Evolutionary conservation across 73 alveolate species (phyloP), one percentile per base, ranked within the genome.

Genomic region (Paramecium tetraurelia): DNA sequence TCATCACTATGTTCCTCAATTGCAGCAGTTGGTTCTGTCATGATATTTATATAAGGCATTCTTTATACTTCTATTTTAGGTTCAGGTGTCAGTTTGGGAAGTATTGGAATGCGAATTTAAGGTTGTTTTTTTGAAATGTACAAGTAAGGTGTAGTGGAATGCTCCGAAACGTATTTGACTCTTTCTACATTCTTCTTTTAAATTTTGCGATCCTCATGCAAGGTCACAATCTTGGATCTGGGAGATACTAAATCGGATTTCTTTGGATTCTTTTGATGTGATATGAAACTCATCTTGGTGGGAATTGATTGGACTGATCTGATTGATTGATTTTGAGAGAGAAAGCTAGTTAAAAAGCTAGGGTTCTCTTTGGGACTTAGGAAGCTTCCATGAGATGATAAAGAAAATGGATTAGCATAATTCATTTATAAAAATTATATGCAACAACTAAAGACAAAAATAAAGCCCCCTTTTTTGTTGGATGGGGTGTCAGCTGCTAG

Each of bases 21-120:
- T 27, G 84, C 21, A 31, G 84, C 84, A 14, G 84, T 63, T 63
- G 84, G 84, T 24, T 63, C 84, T 31, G 84, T 63, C 84, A 63
- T 63, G 6, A 63, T 63, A 27, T 63, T 63, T 5, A 63, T 63
- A 63, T 63, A 63, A 63, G 84, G 84, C 84, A 63, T 63, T 63
- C 84, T 63, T 22, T 27, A 7, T 22, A 33, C 46, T 63, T 63
- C 44, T 2, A 63, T 63, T 63, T 63, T 63, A 27, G 84, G 84
- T 27, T 63, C 84, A 3, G 84, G 84, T 29, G 84, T 27, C 6
- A 63, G 84, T 63, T 63, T 63, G 31, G 84, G 84, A 31, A 63
- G 29, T 11, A 27, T 0, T 0, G 84, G 84, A 33, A 27, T 63
- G 9, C 21, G 84, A 7, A 63, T 33, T 63, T 63, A 3, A 31